Percentiles rank a stretch among this genome's conserved stretches.
Conservation (phyloP, 2,329 filamentous ascomycete genomes). For the Pestalotiopsis sp. region DNA sequence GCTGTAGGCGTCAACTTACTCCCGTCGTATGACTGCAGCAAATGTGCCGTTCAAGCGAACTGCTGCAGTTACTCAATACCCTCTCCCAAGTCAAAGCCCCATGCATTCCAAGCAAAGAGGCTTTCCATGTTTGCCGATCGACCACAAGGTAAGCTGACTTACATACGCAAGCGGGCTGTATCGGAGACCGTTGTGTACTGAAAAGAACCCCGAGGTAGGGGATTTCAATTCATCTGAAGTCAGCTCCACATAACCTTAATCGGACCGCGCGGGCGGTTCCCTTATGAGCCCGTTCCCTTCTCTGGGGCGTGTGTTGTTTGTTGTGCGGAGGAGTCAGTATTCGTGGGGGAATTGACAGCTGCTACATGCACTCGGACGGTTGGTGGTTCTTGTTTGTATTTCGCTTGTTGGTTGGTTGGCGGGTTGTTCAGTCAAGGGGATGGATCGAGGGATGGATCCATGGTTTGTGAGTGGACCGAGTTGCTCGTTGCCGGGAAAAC, state of each 20-base stretch:
- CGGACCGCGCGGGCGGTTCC: neutral
- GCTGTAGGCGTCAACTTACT: neutral
- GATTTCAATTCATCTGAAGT: neutral
- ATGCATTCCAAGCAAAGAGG: no score
- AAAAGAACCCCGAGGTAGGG: neutral
- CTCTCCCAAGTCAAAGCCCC: no score
- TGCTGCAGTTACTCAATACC: neutral
- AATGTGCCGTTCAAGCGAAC: neutral
- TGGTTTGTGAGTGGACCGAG: no score
- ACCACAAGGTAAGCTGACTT: neutral
- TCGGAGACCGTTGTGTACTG: neutral
- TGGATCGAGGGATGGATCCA: no score
- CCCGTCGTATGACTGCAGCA: neutral
- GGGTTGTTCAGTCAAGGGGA: no score
- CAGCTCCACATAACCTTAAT: conserved; percentile 11
- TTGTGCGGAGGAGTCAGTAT: neutral
- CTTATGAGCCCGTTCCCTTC: neutral
- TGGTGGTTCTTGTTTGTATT: no score
- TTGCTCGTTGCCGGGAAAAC: no score
- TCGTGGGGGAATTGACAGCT: neutral
- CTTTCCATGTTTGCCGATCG: neutral
- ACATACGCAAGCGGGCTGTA: neutral
- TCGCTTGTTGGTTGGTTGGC: no score
- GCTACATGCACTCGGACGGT: no score
- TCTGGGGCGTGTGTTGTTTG: neutral